Percentiles rank a stretch among this genome's conserved stretches.
phyloP scores from a whole-genome alignment of 2,329 filamentous ascomycete species.

The Fusarium graminum region DNA sequence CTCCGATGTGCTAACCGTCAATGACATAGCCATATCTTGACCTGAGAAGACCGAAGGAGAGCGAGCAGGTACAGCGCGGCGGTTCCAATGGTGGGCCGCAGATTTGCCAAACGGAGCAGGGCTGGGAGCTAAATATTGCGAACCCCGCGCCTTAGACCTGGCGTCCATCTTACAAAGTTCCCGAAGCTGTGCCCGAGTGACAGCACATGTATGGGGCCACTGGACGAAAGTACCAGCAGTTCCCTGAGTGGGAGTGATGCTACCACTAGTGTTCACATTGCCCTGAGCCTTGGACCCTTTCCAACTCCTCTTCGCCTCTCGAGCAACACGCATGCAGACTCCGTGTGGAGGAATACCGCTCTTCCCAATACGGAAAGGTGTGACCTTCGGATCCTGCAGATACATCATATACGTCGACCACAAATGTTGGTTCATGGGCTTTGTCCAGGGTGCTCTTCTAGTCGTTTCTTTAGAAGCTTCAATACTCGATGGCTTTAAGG shows the following conservation, averaged over 20 bases:
- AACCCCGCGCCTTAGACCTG: slow-evolving; percentile 58
- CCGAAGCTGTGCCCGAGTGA: slow-evolving; percentile 72
- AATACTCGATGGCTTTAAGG: slow-evolving; percentile 47
- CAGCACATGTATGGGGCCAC: slow-evolving; percentile 74
- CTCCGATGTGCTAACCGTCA: slow-evolving; percentile 72
- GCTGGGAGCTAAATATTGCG: slow-evolving; percentile 64
- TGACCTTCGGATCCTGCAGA: slow-evolving; percentile 75
- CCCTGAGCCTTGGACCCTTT: slow-evolving; percentile 66
- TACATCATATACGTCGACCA: slow-evolving; percentile 76
- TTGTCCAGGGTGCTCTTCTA: slow-evolving; percentile 72
- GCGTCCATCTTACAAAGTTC: slow-evolving; percentile 72
- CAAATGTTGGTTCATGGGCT: slow-evolving; percentile 73
- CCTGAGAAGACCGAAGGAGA: slow-evolving; percentile 67
- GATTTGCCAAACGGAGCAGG: slow-evolving; percentile 68
- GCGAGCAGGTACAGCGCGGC: slow-evolving; percentile 62
- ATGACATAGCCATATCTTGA: slow-evolving; percentile 73
- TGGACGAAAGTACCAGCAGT: slow-evolving; percentile 63
- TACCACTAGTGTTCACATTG: slow-evolving; percentile 62
- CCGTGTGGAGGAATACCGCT: slow-evolving; percentile 74
- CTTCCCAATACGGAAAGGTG: slow-evolving; percentile 73
- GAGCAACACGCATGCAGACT: slow-evolving; percentile 73
- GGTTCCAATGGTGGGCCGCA: slow-evolving; percentile 63
- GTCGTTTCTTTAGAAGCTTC: slow-evolving; percentile 48
- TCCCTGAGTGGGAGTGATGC: slow-evolving; percentile 66
- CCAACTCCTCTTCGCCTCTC: slow-evolving; percentile 75